These are phyloP conservation scores for Phytophthora tentaculata DNA, from an alignment of 352 stramenopile genomes.

Conservation along the genomic window DNA sequence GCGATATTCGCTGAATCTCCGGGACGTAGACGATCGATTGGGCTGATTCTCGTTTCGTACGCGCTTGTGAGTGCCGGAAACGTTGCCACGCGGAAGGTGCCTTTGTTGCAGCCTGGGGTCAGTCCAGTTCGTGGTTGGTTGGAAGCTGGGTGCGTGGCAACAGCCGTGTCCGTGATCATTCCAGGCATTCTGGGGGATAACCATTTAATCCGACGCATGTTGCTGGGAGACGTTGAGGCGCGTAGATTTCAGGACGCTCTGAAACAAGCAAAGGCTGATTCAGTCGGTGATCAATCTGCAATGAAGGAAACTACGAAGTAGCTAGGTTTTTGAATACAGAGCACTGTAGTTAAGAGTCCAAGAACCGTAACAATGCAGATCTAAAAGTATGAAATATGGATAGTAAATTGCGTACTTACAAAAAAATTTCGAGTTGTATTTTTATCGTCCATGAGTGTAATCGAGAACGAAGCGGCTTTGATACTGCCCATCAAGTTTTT, in stretches of 20 bases:
- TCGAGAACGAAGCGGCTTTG: not conserved
- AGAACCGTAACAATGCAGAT: too few relatives aligned
- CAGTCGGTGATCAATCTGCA: not conserved
- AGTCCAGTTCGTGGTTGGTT: constrained; percentile 30
- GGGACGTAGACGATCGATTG: constrained; percentile 52
- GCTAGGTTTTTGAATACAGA: too few relatives aligned
- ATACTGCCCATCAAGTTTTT: not conserved
- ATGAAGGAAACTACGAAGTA: too few relatives aligned
- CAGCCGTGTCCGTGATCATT: constrained; percentile 42
- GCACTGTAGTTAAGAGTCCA: too few relatives aligned
- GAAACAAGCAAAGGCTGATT: not conserved
- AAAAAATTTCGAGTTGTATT: constrained; percentile 4
- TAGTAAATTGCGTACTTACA: not conserved
- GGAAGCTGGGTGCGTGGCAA: constrained; percentile 41
- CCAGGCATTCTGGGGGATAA: constrained; percentile 29
- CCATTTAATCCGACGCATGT: constrained; percentile 30
- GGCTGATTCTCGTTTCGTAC: constrained; percentile 64
- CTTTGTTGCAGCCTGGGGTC: constrained; percentile 34
- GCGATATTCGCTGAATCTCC: constrained; percentile 56
- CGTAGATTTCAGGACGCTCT: constrained; percentile 1
- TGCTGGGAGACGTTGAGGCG: constrained; percentile 29
- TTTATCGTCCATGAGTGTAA: constrained; percentile 6
- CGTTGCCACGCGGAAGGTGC: constrained; percentile 35
- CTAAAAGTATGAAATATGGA: not conserved
- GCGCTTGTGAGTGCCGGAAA: constrained; percentile 53